phyloP scores from a whole-genome alignment of 257 asterid genomes.

The Solanum ossicruentum region DNA sequence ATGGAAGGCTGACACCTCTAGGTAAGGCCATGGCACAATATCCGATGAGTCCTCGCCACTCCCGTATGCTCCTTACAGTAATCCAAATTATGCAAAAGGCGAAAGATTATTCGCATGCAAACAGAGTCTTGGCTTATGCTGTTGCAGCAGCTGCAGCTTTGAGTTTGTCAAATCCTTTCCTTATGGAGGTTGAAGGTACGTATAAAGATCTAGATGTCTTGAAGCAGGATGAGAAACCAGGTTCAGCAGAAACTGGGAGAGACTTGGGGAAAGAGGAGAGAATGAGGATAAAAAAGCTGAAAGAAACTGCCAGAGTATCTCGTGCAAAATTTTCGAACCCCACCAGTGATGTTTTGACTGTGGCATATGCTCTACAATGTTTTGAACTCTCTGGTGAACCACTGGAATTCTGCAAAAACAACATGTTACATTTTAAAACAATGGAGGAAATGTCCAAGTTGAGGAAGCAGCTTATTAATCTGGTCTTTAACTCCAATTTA shows the following conservation, averaged over 20 bases:
- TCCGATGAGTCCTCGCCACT: conserved; percentile 98
- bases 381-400: conserved; percentile 52
- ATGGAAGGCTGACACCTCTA: conserved; percentile 60
- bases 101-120: conserved; percentile 30
- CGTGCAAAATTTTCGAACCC: conserved; percentile 64
- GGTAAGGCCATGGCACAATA: conserved; percentile 94
- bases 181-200: conserved; percentile 27
- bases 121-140: conserved; percentile 71
- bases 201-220: conserved; percentile 15
- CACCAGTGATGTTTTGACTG: conserved; percentile 62
- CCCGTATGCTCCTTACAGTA: conserved; percentile 95
- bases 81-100: conserved; percentile 48
- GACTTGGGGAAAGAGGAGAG: conserved; percentile 30
- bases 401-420: conserved; percentile 39
- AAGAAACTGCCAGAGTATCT: conserved; percentile 41
- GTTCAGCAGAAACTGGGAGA: conserved; percentile 17
- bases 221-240: conserved; percentile 12
- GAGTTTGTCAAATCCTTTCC: conserved; percentile 71
- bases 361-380: conserved; percentile 64
- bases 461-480: conserved; percentile 74
- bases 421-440: conserved; percentile 58
- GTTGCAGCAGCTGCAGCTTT: conserved; percentile 86
- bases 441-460: conserved; percentile 98
- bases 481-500: conserved; percentile 37
- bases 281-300: conserved; percentile 48